Evolutionary conservation across 805 yeast genomes (phyloP).

Genomic region (Candida palmyrensis): DNA sequence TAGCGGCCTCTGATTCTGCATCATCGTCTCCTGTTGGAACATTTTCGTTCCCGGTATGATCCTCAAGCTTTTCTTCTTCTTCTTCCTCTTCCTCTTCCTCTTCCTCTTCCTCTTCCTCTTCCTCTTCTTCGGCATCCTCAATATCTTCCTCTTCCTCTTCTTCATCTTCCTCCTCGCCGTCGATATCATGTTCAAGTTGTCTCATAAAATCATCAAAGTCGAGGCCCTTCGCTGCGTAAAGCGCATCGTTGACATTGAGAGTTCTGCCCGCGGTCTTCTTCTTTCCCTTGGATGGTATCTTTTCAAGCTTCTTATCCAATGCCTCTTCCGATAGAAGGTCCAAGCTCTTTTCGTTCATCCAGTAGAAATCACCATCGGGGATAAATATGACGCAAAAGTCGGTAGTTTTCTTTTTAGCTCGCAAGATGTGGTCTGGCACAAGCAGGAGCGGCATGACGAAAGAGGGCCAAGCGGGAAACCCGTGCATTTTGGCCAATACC

Average conservation of each 20-base stretch:
- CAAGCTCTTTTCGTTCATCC: constrained; percentile 38
- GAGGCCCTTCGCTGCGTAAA: constrained; percentile 31
- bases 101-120: constrained; percentile 9
- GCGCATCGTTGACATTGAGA: constrained; percentile 31
- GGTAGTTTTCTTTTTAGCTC: constrained; percentile 31
- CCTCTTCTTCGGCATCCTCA: constrained; percentile 12
- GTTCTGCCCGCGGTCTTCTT: constrained; percentile 21
- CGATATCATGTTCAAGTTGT: constrained; percentile 16
- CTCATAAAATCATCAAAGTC: constrained; percentile 33
- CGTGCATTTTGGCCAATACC: constrained; percentile 42
- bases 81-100: constrained; percentile 11
- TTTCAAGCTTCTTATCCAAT: constrained; percentile 22
- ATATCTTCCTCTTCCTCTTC: constrained; percentile 19
- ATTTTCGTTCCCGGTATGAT: constrained; percentile 32
- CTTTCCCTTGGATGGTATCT: constrained; percentile 20
- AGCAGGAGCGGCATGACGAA: constrained; percentile 38
- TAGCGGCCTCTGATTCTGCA: constrained; percentile 14
- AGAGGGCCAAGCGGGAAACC: constrained; percentile 48
- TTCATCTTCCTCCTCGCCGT: constrained; percentile 14
- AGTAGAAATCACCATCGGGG: constrained; percentile 42
- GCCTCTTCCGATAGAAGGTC: constrained; percentile 26
- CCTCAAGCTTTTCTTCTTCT: constrained; percentile 10
- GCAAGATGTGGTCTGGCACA: constrained; percentile 30
- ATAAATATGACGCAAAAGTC: constrained; percentile 39
- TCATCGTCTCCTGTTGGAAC: constrained; percentile 28